phyloP scores from a whole-genome alignment of 768 basidiomycete species.

The Kwoniella shandongensis region DNA sequence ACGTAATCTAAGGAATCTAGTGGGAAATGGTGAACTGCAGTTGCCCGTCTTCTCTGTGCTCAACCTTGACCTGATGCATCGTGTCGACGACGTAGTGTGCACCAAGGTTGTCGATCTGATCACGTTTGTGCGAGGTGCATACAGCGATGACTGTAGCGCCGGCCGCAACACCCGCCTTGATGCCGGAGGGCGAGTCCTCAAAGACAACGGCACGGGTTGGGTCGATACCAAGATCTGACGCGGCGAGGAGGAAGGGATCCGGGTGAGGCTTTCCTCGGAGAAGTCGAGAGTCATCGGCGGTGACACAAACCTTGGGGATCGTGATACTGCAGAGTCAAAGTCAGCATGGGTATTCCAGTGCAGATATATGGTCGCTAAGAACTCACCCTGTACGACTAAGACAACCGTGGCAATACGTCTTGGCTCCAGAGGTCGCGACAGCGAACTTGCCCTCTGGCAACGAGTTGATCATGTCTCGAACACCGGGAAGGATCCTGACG shows the following conservation, averaged over 20 bases:
- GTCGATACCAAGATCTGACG: constrained; percentile 52
- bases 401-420: constrained; percentile 62
- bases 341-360: too few relatives aligned
- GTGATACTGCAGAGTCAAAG: constrained; percentile 61
- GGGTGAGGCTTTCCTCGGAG: constrained; percentile 54
- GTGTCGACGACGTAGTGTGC: constrained; percentile 40
- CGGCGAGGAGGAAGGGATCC: constrained; percentile 54
- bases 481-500: constrained; percentile 69
- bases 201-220: constrained; percentile 58
- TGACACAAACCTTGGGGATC: constrained; percentile 69
- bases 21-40: constrained; percentile 30
- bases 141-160: constrained; percentile 53
- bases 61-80: constrained; percentile 37
- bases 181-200: constrained; percentile 54
- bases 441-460: constrained; percentile 68
- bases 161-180: constrained; percentile 52
- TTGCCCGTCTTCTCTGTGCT: constrained; percentile 18
- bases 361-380: constrained; percentile 45
- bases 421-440: constrained; percentile 72
- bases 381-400: constrained; percentile 13
- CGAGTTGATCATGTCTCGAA: constrained; percentile 64
- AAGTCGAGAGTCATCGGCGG: constrained; percentile 72
- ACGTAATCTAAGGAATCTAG: constrained; percentile 2
- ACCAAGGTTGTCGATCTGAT: constrained; percentile 35
- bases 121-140: constrained; percentile 51